phyloP scores from a whole-genome alignment of 2,329 filamentous ascomycete species.

The Ceratocystis ficicola region DNA sequence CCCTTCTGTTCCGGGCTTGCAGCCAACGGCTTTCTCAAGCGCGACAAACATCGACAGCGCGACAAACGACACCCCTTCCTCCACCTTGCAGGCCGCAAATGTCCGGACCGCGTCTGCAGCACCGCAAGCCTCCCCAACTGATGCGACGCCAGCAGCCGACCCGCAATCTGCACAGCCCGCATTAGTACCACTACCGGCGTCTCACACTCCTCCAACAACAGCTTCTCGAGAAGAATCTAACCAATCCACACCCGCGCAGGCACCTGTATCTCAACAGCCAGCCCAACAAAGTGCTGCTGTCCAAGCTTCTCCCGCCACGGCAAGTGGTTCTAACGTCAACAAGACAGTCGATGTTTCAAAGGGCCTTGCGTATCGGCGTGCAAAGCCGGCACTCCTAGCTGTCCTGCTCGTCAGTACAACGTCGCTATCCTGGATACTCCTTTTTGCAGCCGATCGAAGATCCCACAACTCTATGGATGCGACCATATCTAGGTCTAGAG shows the following conservation, averaged over 20 bases:
- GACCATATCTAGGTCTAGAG: slow-evolving; percentile 2
- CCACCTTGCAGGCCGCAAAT: neutral
- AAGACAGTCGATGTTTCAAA: neutral
- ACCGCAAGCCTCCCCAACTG: neutral
- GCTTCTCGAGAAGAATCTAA: neutral
- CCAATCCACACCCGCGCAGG: neutral
- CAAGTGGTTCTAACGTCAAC: neutral
- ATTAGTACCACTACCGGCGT: too few relatives aligned
- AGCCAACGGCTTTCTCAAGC: neutral
- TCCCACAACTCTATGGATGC: slow-evolving; percentile 12
- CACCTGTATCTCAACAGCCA: neutral
- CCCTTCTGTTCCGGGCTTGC: neutral
- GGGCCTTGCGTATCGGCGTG: slow-evolving; percentile 14
- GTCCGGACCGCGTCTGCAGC: neutral
- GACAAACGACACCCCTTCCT: neutral
- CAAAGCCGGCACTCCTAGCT: slow-evolving; percentile 17
- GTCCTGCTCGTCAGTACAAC: slow-evolving; percentile 17
- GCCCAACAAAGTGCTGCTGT: neutral
- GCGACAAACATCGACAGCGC: neutral
- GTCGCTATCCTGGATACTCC: slow-evolving; percentile 19
- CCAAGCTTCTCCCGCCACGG: neutral
- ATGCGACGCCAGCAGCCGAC: neutral
- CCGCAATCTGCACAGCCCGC: neutral
- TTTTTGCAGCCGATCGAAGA: slow-evolving; percentile 15
- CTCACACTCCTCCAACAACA: neutral